Percentiles rank a stretch among this genome's conserved stretches.
Conservation (phyloP, 345 rosid genomes). For the Acer campestre region DNA sequence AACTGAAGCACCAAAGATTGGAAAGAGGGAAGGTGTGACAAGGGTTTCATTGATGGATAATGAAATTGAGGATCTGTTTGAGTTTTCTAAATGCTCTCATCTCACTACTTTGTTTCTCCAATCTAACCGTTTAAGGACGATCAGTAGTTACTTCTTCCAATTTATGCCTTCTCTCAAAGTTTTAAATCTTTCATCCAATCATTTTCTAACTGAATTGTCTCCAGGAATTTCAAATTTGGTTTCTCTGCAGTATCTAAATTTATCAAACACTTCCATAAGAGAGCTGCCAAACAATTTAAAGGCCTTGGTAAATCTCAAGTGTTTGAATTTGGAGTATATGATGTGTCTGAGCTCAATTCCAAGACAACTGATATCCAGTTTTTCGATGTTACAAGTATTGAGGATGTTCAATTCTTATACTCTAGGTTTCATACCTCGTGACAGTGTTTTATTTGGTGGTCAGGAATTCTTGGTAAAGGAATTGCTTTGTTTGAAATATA, state of each 20-base stretch:
- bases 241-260: slow-evolving; percentile 26
- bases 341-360: slow-evolving; percentile 10
- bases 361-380: not conserved
- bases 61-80: slow-evolving; percentile 2
- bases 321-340: slow-evolving; percentile 25
- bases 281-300: slow-evolving; percentile 26
- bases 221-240: slow-evolving; percentile 1
- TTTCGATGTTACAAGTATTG: not conserved
- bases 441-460: slow-evolving; percentile 3
- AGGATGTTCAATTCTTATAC: not conserved
- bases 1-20: slow-evolving; percentile 4
- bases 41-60: not conserved
- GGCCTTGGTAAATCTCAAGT: slow-evolving; percentile 24
- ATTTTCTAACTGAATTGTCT: slow-evolving; percentile 14
- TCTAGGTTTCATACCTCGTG: not conserved
- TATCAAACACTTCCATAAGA: slow-evolving; percentile 18
- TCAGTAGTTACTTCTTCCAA: slow-evolving; percentile 9
- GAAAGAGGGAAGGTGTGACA: slow-evolving; percentile 15
- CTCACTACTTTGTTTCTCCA: slow-evolving; percentile 30
- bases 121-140: not conserved
- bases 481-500: no score
- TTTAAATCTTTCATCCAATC: slow-evolving; percentile 31
- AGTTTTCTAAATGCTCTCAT: slow-evolving; percentile 15
- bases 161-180: slow-evolving; percentile 23
- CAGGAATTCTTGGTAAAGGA: no score